Evolutionary conservation across 2,329 filamentous ascomycete genomes (phyloP), one percentile per base, ranked within the genome.

Genomic region (Aspergillus brasiliensis): DNA sequence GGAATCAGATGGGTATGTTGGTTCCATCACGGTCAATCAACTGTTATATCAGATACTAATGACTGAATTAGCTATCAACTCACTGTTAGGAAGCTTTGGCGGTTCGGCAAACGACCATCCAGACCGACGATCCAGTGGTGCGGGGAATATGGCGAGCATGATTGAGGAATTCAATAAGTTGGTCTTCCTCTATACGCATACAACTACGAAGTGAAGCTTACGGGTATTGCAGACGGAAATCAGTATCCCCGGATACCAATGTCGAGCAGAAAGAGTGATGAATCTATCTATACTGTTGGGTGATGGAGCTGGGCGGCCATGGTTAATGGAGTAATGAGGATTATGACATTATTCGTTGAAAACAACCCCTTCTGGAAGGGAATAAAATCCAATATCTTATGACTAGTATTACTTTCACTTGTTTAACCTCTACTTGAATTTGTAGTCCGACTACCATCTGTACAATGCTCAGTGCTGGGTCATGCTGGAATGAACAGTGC

Each of bases 51-150:
- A 51, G 1, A 13, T 37, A 19, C 28, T 51, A 8, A 37, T 54
- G 37, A 31, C 3, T 19, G 19, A 5, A 15, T 2, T 15, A 11
- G 28, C 49, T 3, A 52, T 89, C 65, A 89, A 88, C 64, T 73
- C 88, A 1, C 85, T 86, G 2, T 82, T 88, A 66, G 60, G 60
- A 3, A 62, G 51, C 15, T 62, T 64, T 25, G 62, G 62, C 2
- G 60, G 57, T 6, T 27, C 62, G 7, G 54, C 62, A 10, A 58
- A 64, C 44, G 62, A 64, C 31, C 62, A 64, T 28, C 62, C 62
- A 11, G 62, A 64, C 44, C 52, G 62, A 51, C 54, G 55, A 51
- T 58, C 60, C 8, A 64, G 60, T 21, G 62, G 62, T 15, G 62
- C 62, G 25, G 60, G 60, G 11, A 64, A 64, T 10, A 62, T 64